Evolutionary conservation across 495 filamentous ascomycete genomes (phyloP).

Genomic region (Tuber magnatum): DNA sequence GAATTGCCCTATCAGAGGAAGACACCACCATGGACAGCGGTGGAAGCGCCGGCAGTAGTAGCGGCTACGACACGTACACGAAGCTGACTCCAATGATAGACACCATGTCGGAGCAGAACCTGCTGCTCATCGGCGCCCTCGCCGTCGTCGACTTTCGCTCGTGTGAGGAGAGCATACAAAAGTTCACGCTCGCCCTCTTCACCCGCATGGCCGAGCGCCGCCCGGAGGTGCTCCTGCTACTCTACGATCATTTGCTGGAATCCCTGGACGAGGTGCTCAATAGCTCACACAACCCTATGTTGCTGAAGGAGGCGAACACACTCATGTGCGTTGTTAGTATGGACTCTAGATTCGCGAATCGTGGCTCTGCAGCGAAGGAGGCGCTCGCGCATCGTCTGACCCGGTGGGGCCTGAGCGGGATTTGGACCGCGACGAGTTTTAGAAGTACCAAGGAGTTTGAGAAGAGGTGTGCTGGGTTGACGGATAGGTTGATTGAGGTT

Average conservation of each 20-base stretch:
- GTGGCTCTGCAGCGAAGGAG: constrained; percentile 30
- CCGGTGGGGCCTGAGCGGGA: constrained; percentile 34
- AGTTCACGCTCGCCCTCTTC: constrained; percentile 28
- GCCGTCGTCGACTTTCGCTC: constrained; percentile 39
- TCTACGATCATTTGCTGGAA: constrained; percentile 39
- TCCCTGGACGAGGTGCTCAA: constrained; percentile 35
- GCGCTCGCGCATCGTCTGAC: constrained; percentile 26
- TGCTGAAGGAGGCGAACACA: constrained; percentile 37
- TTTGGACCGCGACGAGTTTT: constrained; percentile 39
- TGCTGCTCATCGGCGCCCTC: constrained; percentile 33
- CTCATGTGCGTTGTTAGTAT: constrained; percentile 36
- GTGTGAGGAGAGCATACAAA: constrained; percentile 38
- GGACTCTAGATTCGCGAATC: constrained; percentile 36
- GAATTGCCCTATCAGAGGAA: constrained; percentile 23
- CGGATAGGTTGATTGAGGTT: constrained; percentile 40
- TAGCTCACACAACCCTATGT: constrained; percentile 32
- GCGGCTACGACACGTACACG: background rate
- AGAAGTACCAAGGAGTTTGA: constrained; percentile 37
- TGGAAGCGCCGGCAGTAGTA: background rate
- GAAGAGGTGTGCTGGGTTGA: constrained; percentile 40
- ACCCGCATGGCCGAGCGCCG: constrained; percentile 28
- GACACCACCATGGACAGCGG: constrained; percentile 12
- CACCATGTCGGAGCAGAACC: constrained; percentile 32
- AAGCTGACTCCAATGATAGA: constrained; percentile 34
- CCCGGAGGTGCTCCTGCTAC: constrained; percentile 34